These are phyloP conservation scores for Cladosporium sp. DNA, from an alignment of 2,329 filamentous ascomycete genomes.

Conservation along the genomic window DNA sequence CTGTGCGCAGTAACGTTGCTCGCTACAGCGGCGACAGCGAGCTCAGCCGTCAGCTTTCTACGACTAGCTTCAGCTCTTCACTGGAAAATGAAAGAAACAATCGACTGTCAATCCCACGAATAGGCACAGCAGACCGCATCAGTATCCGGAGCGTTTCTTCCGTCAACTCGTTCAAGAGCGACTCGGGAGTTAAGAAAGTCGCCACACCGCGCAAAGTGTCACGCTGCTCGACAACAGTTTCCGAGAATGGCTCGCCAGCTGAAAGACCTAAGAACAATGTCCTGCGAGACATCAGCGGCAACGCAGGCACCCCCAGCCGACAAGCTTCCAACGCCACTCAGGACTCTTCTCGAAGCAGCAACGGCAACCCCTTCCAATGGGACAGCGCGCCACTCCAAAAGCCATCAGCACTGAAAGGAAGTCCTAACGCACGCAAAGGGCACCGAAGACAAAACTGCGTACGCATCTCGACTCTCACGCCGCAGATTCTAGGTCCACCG, in stretches of 20 bases:
- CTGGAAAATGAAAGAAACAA: conserved; percentile 20
- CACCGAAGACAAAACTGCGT: conserved; percentile 43
- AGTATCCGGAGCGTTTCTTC: conserved; percentile 34
- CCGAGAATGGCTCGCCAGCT: conserved; percentile 38
- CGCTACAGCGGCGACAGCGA: conserved; percentile 23
- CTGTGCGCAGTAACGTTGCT: conserved; percentile 25
- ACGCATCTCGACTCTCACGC: conserved; percentile 39
- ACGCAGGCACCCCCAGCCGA: conserved; percentile 31
- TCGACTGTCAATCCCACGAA: conserved; percentile 27
- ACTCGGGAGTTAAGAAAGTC: conserved; percentile 26
- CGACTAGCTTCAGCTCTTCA: conserved; percentile 22
- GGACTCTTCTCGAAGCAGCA: conserved; percentile 38
- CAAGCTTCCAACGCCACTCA: conserved; percentile 37
- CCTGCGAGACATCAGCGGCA: conserved; percentile 31
- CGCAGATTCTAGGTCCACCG: conserved; percentile 38
- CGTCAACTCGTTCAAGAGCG: conserved; percentile 19
- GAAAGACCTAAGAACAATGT: conserved; percentile 27
- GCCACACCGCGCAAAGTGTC: conserved; percentile 31
- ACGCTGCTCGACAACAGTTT: conserved; percentile 30
- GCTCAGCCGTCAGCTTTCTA: conserved; percentile 19
- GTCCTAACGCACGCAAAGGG: conserved; percentile 40
- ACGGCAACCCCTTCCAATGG: conserved; percentile 45
- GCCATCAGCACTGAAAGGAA: conserved; percentile 42
- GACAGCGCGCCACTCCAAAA: conserved; percentile 35
- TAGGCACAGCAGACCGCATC: conserved; percentile 33